Base-by-base conservation (phyloP, 2,329 filamentous ascomycete genomes). In the Talaromyces sp. region DNA sequence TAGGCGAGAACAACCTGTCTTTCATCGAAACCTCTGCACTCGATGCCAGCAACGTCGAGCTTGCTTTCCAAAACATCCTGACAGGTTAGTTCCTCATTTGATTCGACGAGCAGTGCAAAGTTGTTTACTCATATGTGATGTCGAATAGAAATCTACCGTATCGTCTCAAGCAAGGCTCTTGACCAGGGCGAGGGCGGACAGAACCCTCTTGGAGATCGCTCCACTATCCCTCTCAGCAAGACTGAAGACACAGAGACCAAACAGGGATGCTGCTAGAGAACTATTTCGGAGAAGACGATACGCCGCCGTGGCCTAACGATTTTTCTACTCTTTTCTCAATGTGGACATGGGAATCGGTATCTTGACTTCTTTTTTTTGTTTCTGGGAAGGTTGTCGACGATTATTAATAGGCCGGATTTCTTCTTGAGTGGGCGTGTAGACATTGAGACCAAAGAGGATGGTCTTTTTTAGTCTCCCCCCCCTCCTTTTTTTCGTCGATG, bases 21-120 rank as follows among this genome's bases (percentile, higher is more conserved):
- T 99, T 99, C 80, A 99, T 99, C 78, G 95, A 99, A 85, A 99
- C 95, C 50, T 99, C 96, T 65, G 95, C 95, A 67, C 89, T 99
- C 72, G 95, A 99, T 76, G 95, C 95, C 71, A 98, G 92, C 86
- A 99, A 99, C 76, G 95, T 99, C 68, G 95, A 99, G 82, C 88
- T 98, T 74, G 95, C 95, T 64, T 98, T 99, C 87, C 94, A 99
- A 82, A 98, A 98, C 81, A 99, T 99, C 76, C 84, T 99, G 76
- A 99, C 95, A 75, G 94, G 94, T 97, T 85, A 65, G 85, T 77
- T 40, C n/a, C 57, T 60, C 56, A 47, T 51, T 34, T 33, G 59
- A 44, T 1, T 23, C 47, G 53, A 14, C 44, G 34, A 42, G 65
- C 67, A 54, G 64, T 68, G 56, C 52, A 55, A 56, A 23, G 55